These are phyloP conservation scores for Kazachstania taianensis DNA, from an alignment of 805 yeast species.

Conservation along the genomic window DNA sequence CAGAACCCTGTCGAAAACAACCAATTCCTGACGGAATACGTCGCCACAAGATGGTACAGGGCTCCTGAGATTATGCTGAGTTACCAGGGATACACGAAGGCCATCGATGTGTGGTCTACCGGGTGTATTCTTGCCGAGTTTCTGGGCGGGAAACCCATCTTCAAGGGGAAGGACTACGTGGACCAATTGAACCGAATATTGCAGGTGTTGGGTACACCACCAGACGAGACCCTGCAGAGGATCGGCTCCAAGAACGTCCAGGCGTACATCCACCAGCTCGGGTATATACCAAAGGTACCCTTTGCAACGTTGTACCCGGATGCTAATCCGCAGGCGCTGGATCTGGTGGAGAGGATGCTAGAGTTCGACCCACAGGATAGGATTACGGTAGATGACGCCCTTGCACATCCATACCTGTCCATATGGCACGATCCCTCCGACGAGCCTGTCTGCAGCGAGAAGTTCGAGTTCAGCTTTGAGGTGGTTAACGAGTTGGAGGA, in stretches of 20 bases:
- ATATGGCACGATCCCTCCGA: constrained; percentile 92
- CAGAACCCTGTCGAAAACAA: constrained; percentile 74
- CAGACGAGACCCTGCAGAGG: constrained; percentile 52
- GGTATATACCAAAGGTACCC: constrained; percentile 73
- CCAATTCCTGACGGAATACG: constrained; percentile 95
- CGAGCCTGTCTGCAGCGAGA: constrained; percentile 72
- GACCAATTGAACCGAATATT: constrained; percentile 87
- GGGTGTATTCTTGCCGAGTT: constrained; percentile 95
- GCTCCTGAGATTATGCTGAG: constrained; percentile 97
- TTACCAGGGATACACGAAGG: constrained; percentile 89
- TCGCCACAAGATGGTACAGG: constrained; percentile 97
- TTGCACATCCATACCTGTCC: constrained; percentile 77
- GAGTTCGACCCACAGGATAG: constrained; percentile 81
- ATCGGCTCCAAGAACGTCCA: constrained; percentile 86
- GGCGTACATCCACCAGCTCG: constrained; percentile 79
- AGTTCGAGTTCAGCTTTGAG: constrained; percentile 84
- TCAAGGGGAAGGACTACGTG: constrained; percentile 92
- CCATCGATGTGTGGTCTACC: constrained; percentile 96
- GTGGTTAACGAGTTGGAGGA: constrained; percentile 66
- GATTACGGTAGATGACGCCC: constrained; percentile 80
- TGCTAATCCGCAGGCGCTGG: constrained; percentile 82
- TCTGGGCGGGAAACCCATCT: constrained; percentile 81
- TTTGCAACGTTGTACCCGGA: constrained; percentile 62
- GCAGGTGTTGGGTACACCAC: constrained; percentile 85
- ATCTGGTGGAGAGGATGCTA: constrained; percentile 64